Evolutionary conservation across 345 rosid species (phyloP).

Genomic region (Salix viminalis): DNA sequence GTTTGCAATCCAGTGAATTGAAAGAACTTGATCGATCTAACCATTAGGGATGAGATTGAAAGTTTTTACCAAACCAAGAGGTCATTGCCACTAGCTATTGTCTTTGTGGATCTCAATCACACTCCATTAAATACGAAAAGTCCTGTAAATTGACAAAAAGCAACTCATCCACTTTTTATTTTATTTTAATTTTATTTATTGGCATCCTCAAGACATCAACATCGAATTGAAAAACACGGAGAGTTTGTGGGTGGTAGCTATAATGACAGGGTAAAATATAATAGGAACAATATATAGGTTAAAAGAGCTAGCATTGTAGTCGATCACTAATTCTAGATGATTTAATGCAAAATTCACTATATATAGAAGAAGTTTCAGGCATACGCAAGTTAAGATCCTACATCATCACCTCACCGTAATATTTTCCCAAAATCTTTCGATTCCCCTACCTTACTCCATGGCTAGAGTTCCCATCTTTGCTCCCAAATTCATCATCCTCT

Average conservation of each 20-base stretch:
- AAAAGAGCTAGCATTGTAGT: not conserved
- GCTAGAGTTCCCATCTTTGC: conserved; percentile 11
- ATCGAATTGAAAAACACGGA: not conserved
- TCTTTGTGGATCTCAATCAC: not conserved
- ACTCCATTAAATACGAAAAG: not conserved
- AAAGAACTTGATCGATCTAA: no score
- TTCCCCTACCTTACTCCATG: not conserved
- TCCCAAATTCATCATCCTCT: conserved; percentile 10
- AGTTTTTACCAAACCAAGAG: not conserved
- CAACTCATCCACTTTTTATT: no score
- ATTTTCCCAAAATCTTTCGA: not conserved
- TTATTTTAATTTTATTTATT: no score
- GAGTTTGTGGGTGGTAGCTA: not conserved
- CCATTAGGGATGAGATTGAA: not conserved
- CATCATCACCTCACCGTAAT: not conserved
- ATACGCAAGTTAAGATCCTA: not conserved
- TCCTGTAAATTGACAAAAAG: not conserved
- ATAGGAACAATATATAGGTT: not conserved
- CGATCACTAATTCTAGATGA: not conserved
- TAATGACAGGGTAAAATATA: no score
- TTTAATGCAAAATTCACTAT: not conserved
- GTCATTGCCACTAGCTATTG: not conserved
- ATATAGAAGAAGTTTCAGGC: not conserved
- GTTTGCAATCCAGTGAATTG: no score
- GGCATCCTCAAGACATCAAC: not conserved